Conservation (phyloP, 139 green algal species). For the Spirogloea muscicola region DNA sequence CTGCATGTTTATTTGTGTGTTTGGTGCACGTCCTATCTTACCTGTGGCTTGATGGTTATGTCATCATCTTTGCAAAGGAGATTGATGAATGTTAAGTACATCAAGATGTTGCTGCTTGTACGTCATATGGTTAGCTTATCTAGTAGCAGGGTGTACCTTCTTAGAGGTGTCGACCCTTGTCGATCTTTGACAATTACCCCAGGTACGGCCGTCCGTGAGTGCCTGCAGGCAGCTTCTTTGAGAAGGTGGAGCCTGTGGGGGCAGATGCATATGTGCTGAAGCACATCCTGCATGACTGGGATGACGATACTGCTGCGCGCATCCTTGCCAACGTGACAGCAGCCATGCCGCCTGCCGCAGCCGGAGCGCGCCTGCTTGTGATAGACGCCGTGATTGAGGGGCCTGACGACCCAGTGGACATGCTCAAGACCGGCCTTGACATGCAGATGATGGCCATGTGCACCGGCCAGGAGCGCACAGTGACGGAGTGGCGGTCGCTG, state of each 20-base stretch:
- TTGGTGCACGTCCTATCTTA: too few species aligned
- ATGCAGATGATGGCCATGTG: constrained; percentile 3
- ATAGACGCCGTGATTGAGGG: constrained; percentile 21
- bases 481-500: too few species aligned
- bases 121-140: too few species aligned
- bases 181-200: too few species aligned
- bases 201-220: too few species aligned
- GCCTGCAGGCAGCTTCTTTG: constrained; percentile 1
- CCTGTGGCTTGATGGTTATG: too few species aligned
- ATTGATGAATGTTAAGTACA: not conserved
- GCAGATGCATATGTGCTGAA: constrained; percentile 40
- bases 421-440: not conserved
- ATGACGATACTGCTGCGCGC: not conserved
- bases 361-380: constrained; percentile 12
- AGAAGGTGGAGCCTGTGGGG: constrained; percentile 3
- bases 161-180: too few species aligned
- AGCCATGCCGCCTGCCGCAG: not conserved
- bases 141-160: too few species aligned
- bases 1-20: not conserved
- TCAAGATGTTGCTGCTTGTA: too few species aligned
- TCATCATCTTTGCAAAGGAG: too few species aligned
- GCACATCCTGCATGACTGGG: constrained; percentile 41
- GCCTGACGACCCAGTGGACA: not conserved
- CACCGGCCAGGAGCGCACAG: not conserved
- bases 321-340: constrained; percentile 10